phyloP scores from a whole-genome alignment of 1,284 basidiomycete species.

The Fomitiporia mediterranea region DNA sequence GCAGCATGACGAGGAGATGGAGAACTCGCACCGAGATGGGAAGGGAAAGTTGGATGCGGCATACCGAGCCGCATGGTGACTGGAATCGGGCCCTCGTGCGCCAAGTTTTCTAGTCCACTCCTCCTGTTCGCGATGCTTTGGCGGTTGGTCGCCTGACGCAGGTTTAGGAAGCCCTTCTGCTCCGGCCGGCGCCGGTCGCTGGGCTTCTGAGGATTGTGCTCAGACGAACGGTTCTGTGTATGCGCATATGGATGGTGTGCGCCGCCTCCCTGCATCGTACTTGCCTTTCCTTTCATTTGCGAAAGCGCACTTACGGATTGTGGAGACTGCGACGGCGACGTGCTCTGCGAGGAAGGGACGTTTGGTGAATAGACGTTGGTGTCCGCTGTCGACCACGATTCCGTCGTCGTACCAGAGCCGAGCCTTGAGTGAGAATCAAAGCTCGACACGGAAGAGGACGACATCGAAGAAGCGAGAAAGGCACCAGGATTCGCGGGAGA shows the following conservation, averaged over 20 bases:
- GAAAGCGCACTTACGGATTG: slow-evolving; percentile 13
- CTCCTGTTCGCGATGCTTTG: slow-evolving; percentile 17
- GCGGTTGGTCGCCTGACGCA: slow-evolving; percentile 15
- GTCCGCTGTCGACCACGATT: slow-evolving; percentile 8
- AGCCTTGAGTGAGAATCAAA: slow-evolving; percentile 10
- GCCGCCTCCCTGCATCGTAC: neutral
- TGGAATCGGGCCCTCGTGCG: slow-evolving; percentile 2
- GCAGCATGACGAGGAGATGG: slow-evolving; percentile 21
- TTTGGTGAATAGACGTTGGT: slow-evolving; percentile 15
- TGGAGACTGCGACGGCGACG: slow-evolving; percentile 19
- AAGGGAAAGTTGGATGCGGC: slow-evolving; percentile 15
- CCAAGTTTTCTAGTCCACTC: slow-evolving; percentile 1
- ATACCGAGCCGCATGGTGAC: slow-evolving; percentile 19
- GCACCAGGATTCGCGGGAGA: slow-evolving; percentile 1
- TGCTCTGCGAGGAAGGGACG: slow-evolving; percentile 12
- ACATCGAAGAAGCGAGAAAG: slow-evolving; percentile 8
- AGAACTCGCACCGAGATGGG: slow-evolving; percentile 21
- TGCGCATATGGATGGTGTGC: slow-evolving; percentile 11
- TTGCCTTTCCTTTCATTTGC: slow-evolving; percentile 15
- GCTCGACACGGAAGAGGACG: slow-evolving; percentile 10
- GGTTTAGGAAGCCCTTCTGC: slow-evolving; percentile 18
- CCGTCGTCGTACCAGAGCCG: slow-evolving; percentile 3
- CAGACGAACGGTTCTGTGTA: slow-evolving; percentile 7
- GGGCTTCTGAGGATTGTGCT: slow-evolving; percentile 4
- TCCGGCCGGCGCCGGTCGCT: slow-evolving; percentile 15